Base-by-base conservation (phyloP, 2,329 filamentous ascomycete species). In the Monosporascus sp. region DNA sequence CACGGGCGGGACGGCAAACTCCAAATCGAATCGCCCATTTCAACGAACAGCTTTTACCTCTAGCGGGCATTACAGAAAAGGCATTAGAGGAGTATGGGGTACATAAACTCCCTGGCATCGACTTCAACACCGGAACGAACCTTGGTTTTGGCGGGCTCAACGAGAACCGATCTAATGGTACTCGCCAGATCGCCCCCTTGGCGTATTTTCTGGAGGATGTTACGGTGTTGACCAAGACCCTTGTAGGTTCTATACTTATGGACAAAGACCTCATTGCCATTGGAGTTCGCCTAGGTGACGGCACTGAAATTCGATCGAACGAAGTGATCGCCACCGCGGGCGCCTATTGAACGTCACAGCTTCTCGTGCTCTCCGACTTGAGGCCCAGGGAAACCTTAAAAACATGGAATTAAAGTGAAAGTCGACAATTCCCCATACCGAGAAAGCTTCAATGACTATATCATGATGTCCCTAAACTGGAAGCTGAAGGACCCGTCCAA, bases 21-120 rank as follows among this genome's bases (percentile, higher is more conserved):
- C 5, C 48, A 59, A 8, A 64, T 68, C 43, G 55, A 64, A 37
- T 63, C 64, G 3, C 56, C 63, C 4, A 57, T 48, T n/a, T 62
- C 59, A 34, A 61, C 61, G 20, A 57, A 55, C 40, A 66, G 73
- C 1, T 62, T 60, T 7, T 75, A 69, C 49, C 71, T 0, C 57
- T 75, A 1, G 56, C 64, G 5, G 58, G 66, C 2, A 55, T 57
- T 0, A 48, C 69, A 3, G 56, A 61, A 24, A 44, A 60, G 3
- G 63, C 69, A 5, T 76, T 69, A 69, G 52, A 57, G 16, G 61
- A 64, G 5, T n/a, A 65, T 7, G 71, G 71, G 6, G 57, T 71
- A 3, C 31, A 52, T 7, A 49, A 17, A 6, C 52, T 62, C 26
- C 61, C 54, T 1, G 52, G 45, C 2, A 31, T 22, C 9, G 61